Evolutionary conservation across 257 asterid species (phyloP).

Genomic region (Echium plantagineum): DNA sequence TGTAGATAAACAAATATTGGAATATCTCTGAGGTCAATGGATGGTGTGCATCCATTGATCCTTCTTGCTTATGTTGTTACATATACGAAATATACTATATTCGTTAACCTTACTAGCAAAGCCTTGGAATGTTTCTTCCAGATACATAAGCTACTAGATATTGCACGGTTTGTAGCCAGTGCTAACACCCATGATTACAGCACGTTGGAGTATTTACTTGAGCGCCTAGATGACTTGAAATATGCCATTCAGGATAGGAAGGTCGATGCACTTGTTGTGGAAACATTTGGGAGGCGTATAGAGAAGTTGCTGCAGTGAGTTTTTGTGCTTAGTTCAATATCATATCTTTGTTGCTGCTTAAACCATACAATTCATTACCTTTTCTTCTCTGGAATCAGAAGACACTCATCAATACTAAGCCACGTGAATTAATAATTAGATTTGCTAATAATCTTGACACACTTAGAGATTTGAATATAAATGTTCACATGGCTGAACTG

Average conservation of each 20-base stretch:
- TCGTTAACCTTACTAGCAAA: not conserved
- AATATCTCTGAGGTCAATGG: not conserved
- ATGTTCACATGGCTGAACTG: not conserved
- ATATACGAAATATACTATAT: too few relatives aligned
- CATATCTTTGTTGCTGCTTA: not conserved
- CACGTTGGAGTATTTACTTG: constrained; percentile 74
- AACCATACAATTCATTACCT: constrained; percentile 9
- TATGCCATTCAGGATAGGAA: constrained; percentile 84
- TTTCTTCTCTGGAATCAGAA: not conserved
- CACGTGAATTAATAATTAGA: not conserved
- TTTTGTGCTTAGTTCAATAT: constrained; percentile 7
- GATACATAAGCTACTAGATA: constrained; percentile 23
- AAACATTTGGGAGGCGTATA: constrained; percentile 93
- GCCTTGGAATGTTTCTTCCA: not conserved
- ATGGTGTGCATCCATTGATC: not conserved
- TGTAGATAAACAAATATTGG: too few relatives aligned
- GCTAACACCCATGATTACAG: constrained; percentile 28
- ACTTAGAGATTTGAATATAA: not conserved
- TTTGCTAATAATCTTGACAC: not conserved
- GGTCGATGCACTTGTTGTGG: constrained; percentile 97
- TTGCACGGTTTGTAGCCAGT: constrained; percentile 66
- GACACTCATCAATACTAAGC: not conserved
- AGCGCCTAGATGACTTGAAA: constrained; percentile 72
- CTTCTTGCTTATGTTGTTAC: not conserved
- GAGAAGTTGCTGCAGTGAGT: constrained; percentile 96